These are phyloP conservation scores for Scedosporium apiospermum DNA, from an alignment of 2,329 filamentous ascomycete species.

Conservation along the genomic window DNA sequence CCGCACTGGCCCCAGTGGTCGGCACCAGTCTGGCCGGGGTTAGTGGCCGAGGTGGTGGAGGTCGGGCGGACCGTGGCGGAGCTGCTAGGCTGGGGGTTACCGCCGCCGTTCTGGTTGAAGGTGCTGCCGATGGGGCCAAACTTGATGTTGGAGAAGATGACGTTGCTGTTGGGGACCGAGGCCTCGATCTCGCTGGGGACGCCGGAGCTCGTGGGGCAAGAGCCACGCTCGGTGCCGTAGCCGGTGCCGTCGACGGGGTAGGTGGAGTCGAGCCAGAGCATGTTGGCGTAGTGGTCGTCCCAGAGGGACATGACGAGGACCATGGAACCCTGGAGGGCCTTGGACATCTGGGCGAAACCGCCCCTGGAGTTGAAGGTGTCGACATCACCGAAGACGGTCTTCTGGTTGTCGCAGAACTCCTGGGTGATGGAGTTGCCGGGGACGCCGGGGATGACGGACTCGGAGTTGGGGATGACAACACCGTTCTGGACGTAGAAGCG, in stretches of 20 bases:
- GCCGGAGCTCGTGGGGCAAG: conserved; percentile 42
- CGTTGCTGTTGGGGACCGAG: conserved; percentile 34
- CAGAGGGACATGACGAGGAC: conserved; percentile 43
- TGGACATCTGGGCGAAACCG: conserved; percentile 47
- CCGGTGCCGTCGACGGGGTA: conserved; percentile 41
- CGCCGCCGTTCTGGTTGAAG: conserved; percentile 19
- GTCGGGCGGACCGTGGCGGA: neutral
- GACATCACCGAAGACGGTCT: conserved; percentile 44
- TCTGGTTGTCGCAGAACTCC: conserved; percentile 49
- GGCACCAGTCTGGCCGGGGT: neutral
- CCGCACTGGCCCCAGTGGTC: conserved; percentile 15
- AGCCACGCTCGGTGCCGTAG: conserved; percentile 43
- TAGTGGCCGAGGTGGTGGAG: neutral
- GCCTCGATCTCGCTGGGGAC: conserved; percentile 39
- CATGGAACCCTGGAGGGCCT: conserved; percentile 30
- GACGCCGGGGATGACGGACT: conserved; percentile 27
- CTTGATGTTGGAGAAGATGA: conserved; percentile 51
- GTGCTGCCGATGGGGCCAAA: conserved; percentile 46
- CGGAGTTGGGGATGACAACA: conserved; percentile 44
- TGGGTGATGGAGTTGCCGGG: conserved; percentile 42
- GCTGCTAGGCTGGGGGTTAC: neutral
- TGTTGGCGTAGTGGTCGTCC: conserved; percentile 59
- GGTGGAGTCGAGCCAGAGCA: conserved; percentile 66
- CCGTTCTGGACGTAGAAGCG: conserved; percentile 58
- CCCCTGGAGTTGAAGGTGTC: conserved; percentile 45